Percentiles rank a stretch among this genome's conserved stretches.
Evolutionary conservation across 345 rosid genomes (phyloP).

Genomic region (Salix viminalis): DNA sequence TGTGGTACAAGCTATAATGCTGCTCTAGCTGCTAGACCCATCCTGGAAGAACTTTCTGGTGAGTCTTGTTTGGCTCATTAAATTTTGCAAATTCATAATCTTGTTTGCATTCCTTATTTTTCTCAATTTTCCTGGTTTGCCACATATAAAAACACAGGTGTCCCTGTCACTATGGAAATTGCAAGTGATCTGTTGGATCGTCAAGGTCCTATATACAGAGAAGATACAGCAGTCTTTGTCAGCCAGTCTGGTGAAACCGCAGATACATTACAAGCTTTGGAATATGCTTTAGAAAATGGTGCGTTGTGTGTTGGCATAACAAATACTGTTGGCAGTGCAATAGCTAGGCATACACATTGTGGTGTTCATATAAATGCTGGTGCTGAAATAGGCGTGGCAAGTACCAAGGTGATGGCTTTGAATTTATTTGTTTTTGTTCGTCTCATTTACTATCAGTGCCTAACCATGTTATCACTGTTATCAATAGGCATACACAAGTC

Average conservation of each 20-base stretch:
- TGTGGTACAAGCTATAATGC: constrained; percentile 99
- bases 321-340: constrained; percentile 92
- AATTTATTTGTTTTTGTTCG: background rate
- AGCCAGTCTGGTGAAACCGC: constrained; percentile 99
- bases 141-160: constrained; percentile 40
- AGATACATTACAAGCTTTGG: constrained; percentile 77
- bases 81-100: background rate
- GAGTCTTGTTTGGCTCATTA: constrained; percentile 18
- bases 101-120: background rate
- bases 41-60: constrained; percentile 96
- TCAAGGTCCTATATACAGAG: constrained; percentile 94
- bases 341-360: constrained; percentile 85
- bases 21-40: constrained; percentile 92
- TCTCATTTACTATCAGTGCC: background rate
- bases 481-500: constrained; percentile 92
- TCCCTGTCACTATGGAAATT: constrained; percentile 96
- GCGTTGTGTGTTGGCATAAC: constrained; percentile 97
- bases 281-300: constrained; percentile 79
- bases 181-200: constrained; percentile 95
- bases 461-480: background rate
- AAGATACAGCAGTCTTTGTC: constrained; percentile 94
- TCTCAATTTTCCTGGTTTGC: constrained; percentile 3
- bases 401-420: constrained; percentile 66
- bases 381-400: constrained; percentile 94
- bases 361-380: constrained; percentile 96